phyloP scores from a whole-genome alignment of 805 yeast species.

The Yamadazyma akitaensis region DNA sequence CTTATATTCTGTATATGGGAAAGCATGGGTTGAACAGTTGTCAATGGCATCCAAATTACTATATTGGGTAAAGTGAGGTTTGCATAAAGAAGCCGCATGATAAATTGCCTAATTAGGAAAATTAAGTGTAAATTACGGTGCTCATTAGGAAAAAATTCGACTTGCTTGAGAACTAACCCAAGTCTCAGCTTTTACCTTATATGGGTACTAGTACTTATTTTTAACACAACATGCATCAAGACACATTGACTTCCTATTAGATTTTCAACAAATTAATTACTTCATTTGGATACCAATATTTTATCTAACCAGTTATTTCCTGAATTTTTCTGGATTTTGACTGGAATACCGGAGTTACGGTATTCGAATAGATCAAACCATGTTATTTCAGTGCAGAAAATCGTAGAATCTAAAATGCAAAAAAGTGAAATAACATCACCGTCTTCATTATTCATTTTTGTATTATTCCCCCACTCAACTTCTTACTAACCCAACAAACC shows the following conservation, averaged over 20 bases:
- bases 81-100: slow-evolving; percentile 4
- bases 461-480: no score
- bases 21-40: neutral
- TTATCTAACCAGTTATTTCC: neutral
- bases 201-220: neutral
- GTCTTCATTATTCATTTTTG: no score
- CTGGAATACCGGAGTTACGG: neutral
- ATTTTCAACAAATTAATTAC: neutral
- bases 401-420: no score
- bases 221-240: neutral
- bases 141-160: slow-evolving; percentile 4
- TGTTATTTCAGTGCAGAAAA: no score
- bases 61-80: slow-evolving; percentile 9
- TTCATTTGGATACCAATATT: neutral
- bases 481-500: no score
- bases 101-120: slow-evolving; percentile 18
- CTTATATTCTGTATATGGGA: slow-evolving; percentile 1
- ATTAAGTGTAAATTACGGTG: slow-evolving; percentile 12
- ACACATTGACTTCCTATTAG: neutral
- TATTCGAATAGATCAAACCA: no score
- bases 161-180: neutral
- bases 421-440: no score
- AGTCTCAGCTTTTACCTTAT: slow-evolving; percentile 1
- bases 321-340: neutral
- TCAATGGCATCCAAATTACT: slow-evolving; percentile 6